Percentiles rank a stretch among this genome's conserved stretches.
Evolutionary conservation across 1,284 basidiomycete species (phyloP).

Genomic region (Trichosporon sp.): DNA sequence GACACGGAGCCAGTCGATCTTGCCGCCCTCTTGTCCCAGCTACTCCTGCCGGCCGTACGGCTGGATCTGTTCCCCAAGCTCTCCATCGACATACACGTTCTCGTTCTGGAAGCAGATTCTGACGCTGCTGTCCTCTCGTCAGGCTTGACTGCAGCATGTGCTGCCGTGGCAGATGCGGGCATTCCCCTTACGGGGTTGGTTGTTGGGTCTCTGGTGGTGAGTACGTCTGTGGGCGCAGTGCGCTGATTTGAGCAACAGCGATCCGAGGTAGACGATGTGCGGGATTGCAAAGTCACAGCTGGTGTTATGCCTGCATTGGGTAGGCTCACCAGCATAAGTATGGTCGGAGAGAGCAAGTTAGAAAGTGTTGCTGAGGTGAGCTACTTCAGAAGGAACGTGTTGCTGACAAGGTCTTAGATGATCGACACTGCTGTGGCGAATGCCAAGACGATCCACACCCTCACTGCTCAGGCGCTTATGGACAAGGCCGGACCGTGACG

Average conservation of each 20-base stretch:
- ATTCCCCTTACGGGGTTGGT: conserved; percentile 45
- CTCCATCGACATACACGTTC: conserved; percentile 84
- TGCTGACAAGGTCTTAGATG: conserved; percentile 25
- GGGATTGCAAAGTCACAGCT: conserved; percentile 55
- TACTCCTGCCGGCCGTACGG: conserved; percentile 76
- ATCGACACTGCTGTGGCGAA: conserved; percentile 27
- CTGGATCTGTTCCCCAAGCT: conserved; percentile 91
- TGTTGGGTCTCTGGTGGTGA: conserved; percentile 36
- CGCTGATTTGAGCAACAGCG: background rate
- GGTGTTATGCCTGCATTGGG: conserved; percentile 85
- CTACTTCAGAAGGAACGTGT: background rate
- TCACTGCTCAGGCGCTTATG: conserved; percentile 30
- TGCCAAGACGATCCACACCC: conserved; percentile 30
- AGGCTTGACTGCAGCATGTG: conserved; percentile 79
- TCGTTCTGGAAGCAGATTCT: conserved; percentile 85
- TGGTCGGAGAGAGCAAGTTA: conserved; percentile 58
- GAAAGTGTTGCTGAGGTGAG: conserved; percentile 37
- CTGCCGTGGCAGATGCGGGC: conserved; percentile 61
- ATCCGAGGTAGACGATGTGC: background rate
- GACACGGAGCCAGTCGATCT: conserved; percentile 88
- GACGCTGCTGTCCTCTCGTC: conserved; percentile 77
- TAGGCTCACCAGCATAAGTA: conserved; percentile 73
- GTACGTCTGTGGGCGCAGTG: background rate
- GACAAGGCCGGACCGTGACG: conserved; percentile 11
- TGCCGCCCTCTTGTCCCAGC: conserved; percentile 76